Evolutionary conservation across 495 filamentous ascomycete genomes (phyloP), one percentile per base, ranked within the genome.

Genomic region (Acidomyces sp.): DNA sequence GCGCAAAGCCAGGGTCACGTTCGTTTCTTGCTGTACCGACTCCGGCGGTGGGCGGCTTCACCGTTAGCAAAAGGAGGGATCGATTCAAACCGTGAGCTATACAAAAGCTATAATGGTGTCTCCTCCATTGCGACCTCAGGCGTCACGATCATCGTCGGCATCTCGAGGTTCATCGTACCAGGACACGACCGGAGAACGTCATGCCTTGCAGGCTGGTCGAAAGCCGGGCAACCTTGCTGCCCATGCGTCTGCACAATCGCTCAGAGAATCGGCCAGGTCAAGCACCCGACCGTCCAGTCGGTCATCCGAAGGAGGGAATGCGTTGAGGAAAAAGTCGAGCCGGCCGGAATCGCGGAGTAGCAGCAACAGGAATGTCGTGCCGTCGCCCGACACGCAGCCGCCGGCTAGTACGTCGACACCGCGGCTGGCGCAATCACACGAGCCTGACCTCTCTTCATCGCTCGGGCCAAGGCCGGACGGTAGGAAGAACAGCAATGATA

Each of bases 161-260:
- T 17, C 43, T n/a, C n/a, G n/a, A 13, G 40, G 35, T 17, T 35
- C 41, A 39, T 3, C 15, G 5, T 20, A 39, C 21, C 22, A 5
- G 25, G 27, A 19, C 29, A 35, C 19, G 7, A 20, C 28, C 21
- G 28, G 30, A 1, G 37, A 30, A 18, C 38, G 12, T 12, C 28
- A 41, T 11, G 16, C 25, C 18, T 37, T 42, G n/a, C 48, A 52
- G 24, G 41, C 37, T n/a, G 48, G 48, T 7, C 48, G 48, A 2
- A 21, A 32, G 1, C 32, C 38, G 1, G 15, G 15, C 2, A 37
- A 36, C 27, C 27, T 47, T 13, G 48, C 48, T 26, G 48, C 48
- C 12, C 43, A 52, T 11, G 35, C 44, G 13, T 52, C 48, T 16
- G 48, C 43, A n/a, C 43, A 43, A 22, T 43, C 48, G 16, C 35